Evolutionary conservation across 305 asterid species (phyloP).

Genomic region (Ilex paraguariensis): DNA sequence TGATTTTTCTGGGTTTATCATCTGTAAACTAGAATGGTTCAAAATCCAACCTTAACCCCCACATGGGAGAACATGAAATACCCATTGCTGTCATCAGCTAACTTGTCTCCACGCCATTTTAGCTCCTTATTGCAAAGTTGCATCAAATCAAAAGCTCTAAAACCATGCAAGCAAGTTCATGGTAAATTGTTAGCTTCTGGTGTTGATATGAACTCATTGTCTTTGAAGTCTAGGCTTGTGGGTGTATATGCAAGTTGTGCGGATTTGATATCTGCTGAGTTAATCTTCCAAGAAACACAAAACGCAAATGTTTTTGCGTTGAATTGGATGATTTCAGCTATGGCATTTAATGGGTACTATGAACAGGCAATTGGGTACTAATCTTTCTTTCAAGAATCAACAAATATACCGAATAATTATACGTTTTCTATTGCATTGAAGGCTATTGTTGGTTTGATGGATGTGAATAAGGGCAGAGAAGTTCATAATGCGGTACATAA

Average conservation of each 20-base stretch:
- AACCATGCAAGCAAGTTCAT: constrained; percentile 56
- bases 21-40: no score
- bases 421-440: constrained; percentile 45
- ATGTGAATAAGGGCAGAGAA: constrained; percentile 46
- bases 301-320: constrained; percentile 49
- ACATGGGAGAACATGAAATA: no score
- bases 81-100: constrained; percentile 2
- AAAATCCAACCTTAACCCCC: no score
- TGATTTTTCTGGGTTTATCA: no score
- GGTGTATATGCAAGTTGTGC: constrained; percentile 63
- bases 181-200: constrained; percentile 35
- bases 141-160: constrained; percentile 38
- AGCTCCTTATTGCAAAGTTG: constrained; percentile 42
- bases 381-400: constrained; percentile 33
- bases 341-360: constrained; percentile 29
- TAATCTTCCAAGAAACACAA: constrained; percentile 36
- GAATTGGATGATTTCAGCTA: constrained; percentile 57
- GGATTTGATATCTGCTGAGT: constrained; percentile 40
- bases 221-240: constrained; percentile 52
- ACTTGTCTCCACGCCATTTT: constrained; percentile 15
- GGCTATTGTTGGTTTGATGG: constrained; percentile 43
- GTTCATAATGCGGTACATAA: constrained; percentile 41
- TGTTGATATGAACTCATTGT: constrained; percentile 24
- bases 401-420: constrained; percentile 30
- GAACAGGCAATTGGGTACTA: constrained; percentile 46